These are phyloP conservation scores for Xerocomus potaroensis DNA, from an alignment of 768 basidiomycete genomes.

Conservation along the genomic window DNA sequence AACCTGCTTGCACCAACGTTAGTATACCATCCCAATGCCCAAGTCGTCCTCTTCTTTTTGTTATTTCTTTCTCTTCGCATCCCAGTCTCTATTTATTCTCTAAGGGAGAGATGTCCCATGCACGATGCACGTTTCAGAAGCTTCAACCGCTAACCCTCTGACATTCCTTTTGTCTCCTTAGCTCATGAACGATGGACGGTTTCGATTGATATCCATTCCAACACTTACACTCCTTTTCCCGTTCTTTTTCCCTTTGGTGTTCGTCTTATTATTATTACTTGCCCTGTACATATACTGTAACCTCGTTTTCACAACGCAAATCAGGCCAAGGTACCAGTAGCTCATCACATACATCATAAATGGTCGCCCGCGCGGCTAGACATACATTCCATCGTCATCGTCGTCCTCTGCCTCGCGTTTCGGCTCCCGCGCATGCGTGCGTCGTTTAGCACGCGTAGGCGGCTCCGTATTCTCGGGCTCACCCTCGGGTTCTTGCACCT, in stretches of 20 bases:
- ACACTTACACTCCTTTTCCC: background rate
- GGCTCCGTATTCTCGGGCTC: slow-evolving; percentile 8
- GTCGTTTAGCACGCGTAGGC: slow-evolving; percentile 7
- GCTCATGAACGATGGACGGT: background rate
- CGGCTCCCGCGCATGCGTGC: slow-evolving; percentile 3
- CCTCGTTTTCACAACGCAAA: background rate
- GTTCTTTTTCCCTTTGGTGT: background rate
- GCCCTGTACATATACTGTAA: background rate
- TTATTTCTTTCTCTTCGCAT: background rate
- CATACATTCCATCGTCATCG: slow-evolving; percentile 25
- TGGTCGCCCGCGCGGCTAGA: slow-evolving; percentile 1
- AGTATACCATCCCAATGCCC: too few relatives aligned
- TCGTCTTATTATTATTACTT: background rate
- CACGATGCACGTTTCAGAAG: too few relatives aligned
- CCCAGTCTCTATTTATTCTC: background rate
- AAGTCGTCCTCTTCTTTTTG: background rate
- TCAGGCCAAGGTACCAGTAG: background rate
- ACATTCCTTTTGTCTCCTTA: background rate
- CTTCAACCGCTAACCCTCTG: background rate
- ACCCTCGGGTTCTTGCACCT: slow-evolving; percentile 15
- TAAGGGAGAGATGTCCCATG: background rate
- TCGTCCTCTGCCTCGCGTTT: slow-evolving; percentile 8
- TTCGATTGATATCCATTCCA: background rate
- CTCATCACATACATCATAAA: background rate
- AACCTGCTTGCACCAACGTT: too few relatives aligned